Conservation (phyloP, 2,329 filamentous ascomycete genomes). For the Arthrobotrys megalospora region DNA sequence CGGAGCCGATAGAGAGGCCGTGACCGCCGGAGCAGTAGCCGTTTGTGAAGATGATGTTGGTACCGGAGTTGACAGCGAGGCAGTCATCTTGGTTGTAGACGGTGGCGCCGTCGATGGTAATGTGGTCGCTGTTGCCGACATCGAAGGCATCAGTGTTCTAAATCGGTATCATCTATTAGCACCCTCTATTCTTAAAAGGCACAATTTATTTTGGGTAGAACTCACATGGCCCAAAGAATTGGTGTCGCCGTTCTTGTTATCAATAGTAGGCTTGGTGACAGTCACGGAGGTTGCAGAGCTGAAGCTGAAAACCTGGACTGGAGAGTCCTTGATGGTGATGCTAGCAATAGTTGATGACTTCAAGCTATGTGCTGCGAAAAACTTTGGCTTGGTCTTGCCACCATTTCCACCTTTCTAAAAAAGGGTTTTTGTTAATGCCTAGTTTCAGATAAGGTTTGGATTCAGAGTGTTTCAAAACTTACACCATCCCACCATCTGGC, state of each 20-base stretch:
- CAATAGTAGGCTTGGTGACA: constrained; percentile 67
- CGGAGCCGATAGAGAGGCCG: constrained; percentile 69
- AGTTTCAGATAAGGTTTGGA: neutral
- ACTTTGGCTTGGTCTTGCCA: constrained; percentile 69
- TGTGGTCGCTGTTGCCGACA: constrained; percentile 70
- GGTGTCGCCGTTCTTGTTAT: constrained; percentile 65
- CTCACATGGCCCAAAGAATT: constrained; percentile 53
- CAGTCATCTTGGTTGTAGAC: constrained; percentile 77
- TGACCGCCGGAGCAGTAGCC: constrained; percentile 70
- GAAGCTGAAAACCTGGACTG: constrained; percentile 69
- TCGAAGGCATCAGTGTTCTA: constrained; percentile 76
- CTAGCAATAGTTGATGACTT: constrained; percentile 67
- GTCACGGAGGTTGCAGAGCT: constrained; percentile 66
- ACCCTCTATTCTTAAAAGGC: too few species aligned
- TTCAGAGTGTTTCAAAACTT: constrained; percentile 3
- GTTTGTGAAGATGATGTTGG: constrained; percentile 69
- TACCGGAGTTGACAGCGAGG: constrained; percentile 73
- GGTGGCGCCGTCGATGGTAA: constrained; percentile 72
- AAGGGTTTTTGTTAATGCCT: neutral
- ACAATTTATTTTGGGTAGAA: too few species aligned
- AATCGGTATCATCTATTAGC: too few species aligned
- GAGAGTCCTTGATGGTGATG: constrained; percentile 69
- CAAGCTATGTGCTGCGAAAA: constrained; percentile 71
- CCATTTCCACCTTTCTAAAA: constrained; percentile 66
- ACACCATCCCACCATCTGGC: constrained; percentile 74